phyloP scores from a whole-genome alignment of 139 green algal species.

The Pycnococcus provasolii region DNA sequence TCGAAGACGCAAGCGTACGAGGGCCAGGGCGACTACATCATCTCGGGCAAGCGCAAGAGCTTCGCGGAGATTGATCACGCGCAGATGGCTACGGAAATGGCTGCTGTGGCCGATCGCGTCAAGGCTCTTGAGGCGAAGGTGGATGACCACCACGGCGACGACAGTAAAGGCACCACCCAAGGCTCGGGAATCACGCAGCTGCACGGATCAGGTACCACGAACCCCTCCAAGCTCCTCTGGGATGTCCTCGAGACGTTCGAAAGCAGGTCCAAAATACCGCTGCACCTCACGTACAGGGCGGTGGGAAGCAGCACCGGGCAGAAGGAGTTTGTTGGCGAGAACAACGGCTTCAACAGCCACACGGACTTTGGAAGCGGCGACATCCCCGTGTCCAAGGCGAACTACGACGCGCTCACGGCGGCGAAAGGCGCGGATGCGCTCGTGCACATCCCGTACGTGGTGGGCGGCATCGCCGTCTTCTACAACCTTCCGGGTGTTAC shows the following conservation, averaged over 20 bases:
- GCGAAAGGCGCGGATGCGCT: background rate
- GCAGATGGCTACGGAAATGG: background rate
- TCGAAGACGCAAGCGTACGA: background rate
- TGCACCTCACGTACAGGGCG: slow-evolving; percentile 28
- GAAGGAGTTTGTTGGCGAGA: slow-evolving; percentile 21
- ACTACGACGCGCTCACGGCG: slow-evolving; percentile 12
- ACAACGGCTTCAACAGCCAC: slow-evolving; percentile 9
- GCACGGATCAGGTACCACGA: slow-evolving; percentile 35
- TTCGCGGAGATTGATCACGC: slow-evolving; percentile 2
- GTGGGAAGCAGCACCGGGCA: slow-evolving; percentile 26
- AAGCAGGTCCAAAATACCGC: slow-evolving; percentile 3
- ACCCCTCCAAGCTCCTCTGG: slow-evolving; percentile 34
- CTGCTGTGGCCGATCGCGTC: too few relatives aligned
- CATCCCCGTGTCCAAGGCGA: slow-evolving; percentile 17
- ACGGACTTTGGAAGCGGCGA: slow-evolving; percentile 31
- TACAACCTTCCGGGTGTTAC: slow-evolving; percentile 25
- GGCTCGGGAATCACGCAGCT: slow-evolving; percentile 2
- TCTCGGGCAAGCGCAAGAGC: slow-evolving; percentile 2
- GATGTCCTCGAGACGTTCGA: slow-evolving; percentile 27
- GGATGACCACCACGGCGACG: background rate
- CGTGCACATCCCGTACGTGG: slow-evolving; percentile 28
- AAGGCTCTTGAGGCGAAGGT: background rate
- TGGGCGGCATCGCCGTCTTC: slow-evolving; percentile 32
- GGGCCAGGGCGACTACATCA: slow-evolving; percentile 2
- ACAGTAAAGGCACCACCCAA: background rate